These are phyloP conservation scores for Nemania bipapillata DNA, from an alignment of 2,329 filamentous ascomycete species.

Conservation along the genomic window DNA sequence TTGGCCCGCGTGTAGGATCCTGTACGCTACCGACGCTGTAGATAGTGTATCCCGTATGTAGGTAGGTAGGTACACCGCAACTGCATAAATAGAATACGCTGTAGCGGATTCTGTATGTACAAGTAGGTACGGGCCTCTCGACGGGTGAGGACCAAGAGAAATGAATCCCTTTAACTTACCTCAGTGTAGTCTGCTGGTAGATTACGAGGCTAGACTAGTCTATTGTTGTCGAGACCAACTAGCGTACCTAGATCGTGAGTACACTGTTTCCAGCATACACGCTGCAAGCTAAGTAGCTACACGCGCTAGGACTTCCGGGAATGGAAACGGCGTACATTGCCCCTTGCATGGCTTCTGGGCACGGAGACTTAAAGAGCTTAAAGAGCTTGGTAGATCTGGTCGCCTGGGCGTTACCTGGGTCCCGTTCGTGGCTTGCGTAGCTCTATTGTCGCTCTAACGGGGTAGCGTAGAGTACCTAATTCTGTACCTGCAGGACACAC, in stretches of 20 bases:
- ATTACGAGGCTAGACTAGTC: constrained; percentile 2
- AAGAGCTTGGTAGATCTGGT: neutral
- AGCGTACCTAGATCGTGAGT: neutral
- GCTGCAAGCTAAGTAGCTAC: neutral
- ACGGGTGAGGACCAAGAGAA: constrained; percentile 9
- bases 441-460: neutral
- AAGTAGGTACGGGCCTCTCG: neutral
- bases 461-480: neutral
- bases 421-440: neutral
- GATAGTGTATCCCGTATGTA: too few relatives aligned
- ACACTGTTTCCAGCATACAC: neutral
- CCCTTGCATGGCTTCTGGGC: constrained; percentile 22
- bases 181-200: neutral
- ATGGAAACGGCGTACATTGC: constrained; percentile 3
- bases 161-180: neutral
- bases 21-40: neutral
- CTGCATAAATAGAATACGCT: too few relatives aligned
- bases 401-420: neutral
- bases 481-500: neutral
- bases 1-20: neutral
- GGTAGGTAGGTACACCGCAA: neutral
- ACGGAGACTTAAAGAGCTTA: neutral
- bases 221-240: neutral
- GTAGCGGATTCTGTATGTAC: too few relatives aligned
- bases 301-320: constrained; percentile 12